Evolutionary conservation across 768 basidiomycete species (phyloP).

Genomic region (Mycena olivaceomarginata): DNA sequence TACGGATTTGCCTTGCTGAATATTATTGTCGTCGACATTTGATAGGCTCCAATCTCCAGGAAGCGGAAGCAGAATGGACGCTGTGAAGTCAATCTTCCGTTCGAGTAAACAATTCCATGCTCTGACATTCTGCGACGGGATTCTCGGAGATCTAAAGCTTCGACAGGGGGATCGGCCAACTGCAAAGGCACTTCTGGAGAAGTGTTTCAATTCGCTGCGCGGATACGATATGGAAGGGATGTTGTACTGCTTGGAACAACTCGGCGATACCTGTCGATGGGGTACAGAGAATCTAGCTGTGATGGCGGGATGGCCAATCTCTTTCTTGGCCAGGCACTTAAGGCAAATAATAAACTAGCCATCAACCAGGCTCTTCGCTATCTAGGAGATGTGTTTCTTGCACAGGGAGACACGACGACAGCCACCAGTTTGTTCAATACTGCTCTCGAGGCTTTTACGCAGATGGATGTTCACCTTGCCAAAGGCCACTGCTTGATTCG

Average conservation of each 20-base stretch:
- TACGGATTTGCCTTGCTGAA: background rate
- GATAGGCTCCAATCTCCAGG: background rate
- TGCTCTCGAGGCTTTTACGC: conserved; percentile 5
- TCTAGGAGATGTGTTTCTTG: conserved; percentile 9
- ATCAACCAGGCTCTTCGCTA: conserved; percentile 7
- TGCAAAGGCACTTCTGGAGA: background rate
- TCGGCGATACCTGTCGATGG: background rate
- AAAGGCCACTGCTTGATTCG: conserved; percentile 11
- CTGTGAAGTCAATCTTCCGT: background rate
- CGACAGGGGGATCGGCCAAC: background rate
- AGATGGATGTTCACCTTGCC: conserved; percentile 9
- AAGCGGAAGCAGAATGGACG: background rate
- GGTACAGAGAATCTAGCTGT: background rate
- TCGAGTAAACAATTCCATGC: background rate
- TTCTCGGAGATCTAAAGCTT: conserved; percentile 1
- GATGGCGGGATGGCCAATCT: background rate
- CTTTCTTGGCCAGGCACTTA: background rate
- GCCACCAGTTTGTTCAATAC: conserved; percentile 5
- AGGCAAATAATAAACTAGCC: background rate
- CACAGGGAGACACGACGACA: background rate
- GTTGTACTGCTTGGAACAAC: background rate
- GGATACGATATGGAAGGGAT: conserved; percentile 1
- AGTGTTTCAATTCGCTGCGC: background rate
- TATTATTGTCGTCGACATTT: background rate
- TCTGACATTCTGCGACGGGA: background rate